Conservation (phyloP, 1,284 basidiomycete species). For the Sphaerobolus stellatus region DNA sequence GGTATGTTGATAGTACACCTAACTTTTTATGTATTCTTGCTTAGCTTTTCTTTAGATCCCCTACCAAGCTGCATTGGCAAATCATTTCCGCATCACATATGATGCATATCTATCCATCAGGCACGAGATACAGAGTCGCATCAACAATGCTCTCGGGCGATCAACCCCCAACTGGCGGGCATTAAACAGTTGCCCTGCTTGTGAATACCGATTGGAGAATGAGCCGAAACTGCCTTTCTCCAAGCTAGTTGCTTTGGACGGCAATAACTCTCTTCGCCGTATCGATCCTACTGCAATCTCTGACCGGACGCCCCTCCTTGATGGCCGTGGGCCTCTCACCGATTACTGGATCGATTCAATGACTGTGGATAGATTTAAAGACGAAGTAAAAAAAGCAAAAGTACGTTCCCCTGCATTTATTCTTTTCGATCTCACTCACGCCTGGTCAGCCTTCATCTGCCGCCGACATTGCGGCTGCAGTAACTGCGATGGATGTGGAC, state of each 20-base stretch:
- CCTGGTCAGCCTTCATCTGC: too few species aligned
- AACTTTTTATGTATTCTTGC: too few species aligned
- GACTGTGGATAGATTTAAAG: slow-evolving; percentile 25
- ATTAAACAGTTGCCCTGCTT: slow-evolving; percentile 27
- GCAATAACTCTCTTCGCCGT: slow-evolving; percentile 34
- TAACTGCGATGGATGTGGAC: neutral
- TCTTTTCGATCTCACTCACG: too few species aligned
- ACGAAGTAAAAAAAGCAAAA: slow-evolving; percentile 12
- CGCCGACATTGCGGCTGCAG: neutral
- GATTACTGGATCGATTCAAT: slow-evolving; percentile 17
- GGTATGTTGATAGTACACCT: too few species aligned
- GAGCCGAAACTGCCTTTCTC: slow-evolving; percentile 23
- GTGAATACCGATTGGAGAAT: slow-evolving; percentile 25
- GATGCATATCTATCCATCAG: slow-evolving; percentile 20
- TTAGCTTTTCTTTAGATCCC: too few species aligned
- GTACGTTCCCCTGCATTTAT: too few species aligned
- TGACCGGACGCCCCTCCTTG: slow-evolving; percentile 9
- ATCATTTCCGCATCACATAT: slow-evolving; percentile 17
- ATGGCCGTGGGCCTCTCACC: slow-evolving; percentile 10
- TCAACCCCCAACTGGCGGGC: slow-evolving; percentile 16
- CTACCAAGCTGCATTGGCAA: neutral
- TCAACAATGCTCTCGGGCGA: slow-evolving; percentile 6
- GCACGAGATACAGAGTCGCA: neutral
- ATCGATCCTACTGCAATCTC: slow-evolving; percentile 14
- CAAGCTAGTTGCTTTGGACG: slow-evolving; percentile 30